Conservation (phyloP, 2,329 filamentous ascomycete genomes). For the Penicillium sp. region DNA sequence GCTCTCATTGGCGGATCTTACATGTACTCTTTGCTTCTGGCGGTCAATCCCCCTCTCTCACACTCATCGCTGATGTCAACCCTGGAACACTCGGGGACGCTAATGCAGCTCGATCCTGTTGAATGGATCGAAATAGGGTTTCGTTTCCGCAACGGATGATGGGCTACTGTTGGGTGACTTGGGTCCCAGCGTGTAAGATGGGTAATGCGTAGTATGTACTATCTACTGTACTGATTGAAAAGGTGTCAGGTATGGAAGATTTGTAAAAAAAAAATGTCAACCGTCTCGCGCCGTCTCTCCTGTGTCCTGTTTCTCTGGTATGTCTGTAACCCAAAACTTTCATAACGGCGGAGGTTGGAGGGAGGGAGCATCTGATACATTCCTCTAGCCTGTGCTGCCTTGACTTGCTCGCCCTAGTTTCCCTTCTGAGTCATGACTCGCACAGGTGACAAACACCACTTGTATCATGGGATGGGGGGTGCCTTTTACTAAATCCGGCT, state of each 20-base stretch:
- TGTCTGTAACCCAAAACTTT: conserved; percentile 24
- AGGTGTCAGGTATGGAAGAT: background rate
- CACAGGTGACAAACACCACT: conserved; percentile 27
- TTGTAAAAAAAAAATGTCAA: background rate
- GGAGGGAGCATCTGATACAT: conserved; percentile 28
- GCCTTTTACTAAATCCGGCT: conserved; percentile 28
- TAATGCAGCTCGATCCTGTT: conserved; percentile 13
- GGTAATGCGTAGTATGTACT: background rate
- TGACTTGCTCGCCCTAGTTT: background rate
- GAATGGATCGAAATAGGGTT: conserved; percentile 22
- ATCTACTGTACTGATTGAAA: background rate
- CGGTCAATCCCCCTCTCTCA: background rate
- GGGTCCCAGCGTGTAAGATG: conserved; percentile 1
- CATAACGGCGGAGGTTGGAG: background rate
- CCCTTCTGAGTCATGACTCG: conserved; percentile 25
- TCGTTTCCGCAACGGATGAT: background rate
- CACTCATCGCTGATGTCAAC: background rate
- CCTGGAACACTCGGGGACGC: conserved; percentile 9
- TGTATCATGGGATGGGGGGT: conserved; percentile 28
- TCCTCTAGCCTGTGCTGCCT: conserved; percentile 19
- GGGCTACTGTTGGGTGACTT: background rate
- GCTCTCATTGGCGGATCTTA: conserved; percentile 25
- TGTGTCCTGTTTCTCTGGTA: conserved; percentile 4
- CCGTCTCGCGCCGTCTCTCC: background rate
- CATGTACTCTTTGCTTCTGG: background rate